Conservation (phyloP, 768 basidiomycete species). For the Lenzites betulinus region DNA sequence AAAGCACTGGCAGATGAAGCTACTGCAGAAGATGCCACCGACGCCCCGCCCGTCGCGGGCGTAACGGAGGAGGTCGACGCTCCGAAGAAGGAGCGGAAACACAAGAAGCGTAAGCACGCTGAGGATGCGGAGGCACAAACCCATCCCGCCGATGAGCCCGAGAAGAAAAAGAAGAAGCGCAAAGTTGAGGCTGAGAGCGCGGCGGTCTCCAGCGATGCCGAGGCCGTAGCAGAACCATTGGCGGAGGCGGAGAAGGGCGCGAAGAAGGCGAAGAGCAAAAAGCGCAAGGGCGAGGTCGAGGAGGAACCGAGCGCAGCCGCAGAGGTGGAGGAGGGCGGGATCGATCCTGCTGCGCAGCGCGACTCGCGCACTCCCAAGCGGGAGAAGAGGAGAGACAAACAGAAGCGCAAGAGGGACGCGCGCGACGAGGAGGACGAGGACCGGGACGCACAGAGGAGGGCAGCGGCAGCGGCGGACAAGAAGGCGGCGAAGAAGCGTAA, state of each 20-base stretch:
- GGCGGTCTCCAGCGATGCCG: not conserved
- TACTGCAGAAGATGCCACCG: not conserved
- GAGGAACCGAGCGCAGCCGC: not conserved
- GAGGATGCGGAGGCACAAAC: conserved; percentile 4
- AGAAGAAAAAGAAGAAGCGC: conserved; percentile 26
- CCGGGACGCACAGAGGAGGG: not conserved
- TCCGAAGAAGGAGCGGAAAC: conserved; percentile 22
- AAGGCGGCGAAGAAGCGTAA: conserved; percentile 17
- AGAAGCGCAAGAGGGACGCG: not conserved
- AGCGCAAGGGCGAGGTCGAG: not conserved
- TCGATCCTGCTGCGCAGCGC: conserved; percentile 3
- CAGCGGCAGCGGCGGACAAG: not conserved
- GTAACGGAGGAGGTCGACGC: not conserved
- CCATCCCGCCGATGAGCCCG: conserved; percentile 1
- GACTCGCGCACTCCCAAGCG: conserved; percentile 7
- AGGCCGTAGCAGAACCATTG: not conserved
- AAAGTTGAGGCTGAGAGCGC: conserved; percentile 4
- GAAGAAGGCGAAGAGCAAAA: conserved; percentile 12
- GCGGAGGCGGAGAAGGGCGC: conserved; percentile 13
- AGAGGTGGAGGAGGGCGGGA: conserved; percentile 3
- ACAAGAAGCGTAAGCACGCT: conserved; percentile 16
- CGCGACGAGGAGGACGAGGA: not conserved
- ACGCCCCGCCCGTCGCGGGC: not conserved
- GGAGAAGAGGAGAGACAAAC: conserved; percentile 13
- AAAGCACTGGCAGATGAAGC: not conserved